Base-by-base conservation (phyloP, 2,329 filamentous ascomycete genomes). In the Colletotrichum trifolii region DNA sequence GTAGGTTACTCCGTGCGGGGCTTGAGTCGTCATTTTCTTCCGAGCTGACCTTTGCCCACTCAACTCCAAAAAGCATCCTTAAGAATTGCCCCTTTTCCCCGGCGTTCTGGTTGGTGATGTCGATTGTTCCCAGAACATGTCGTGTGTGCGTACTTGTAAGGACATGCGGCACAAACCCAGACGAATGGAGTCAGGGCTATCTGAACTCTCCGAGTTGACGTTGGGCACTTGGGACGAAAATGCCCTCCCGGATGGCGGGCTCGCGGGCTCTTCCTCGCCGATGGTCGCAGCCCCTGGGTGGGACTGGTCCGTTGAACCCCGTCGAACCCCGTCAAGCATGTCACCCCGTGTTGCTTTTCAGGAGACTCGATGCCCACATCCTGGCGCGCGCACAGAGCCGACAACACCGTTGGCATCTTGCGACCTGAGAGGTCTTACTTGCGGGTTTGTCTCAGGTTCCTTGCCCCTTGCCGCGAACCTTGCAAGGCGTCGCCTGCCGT, bases 401-500 rank as follows among this genome's bases (percentile, higher is more conserved):
- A 54, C 42, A 34, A 33, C 64, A 43, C 59, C 60, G 48, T 64
- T 60, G 48, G 62, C 50, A 52, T 55, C 45, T 65, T 42, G 17
- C 34, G 43, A 53, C 58, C 36, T 36, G 40, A 15, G 47, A 56
- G 36, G 33, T 11, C 33, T 66, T 53, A 48, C 60, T 48, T 46
- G 58, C 59, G 48, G 58, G 42, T 39, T 50, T 63, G 63, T 66
- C 63, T 66, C 63, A 66, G 58, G 42, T 66, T 49, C 58, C 53
- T 53, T 66, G 58, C 58, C 63, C 58, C 63, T 66, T 66, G 63
- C 63, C 38, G 13, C 25, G 15, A 17, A 63, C 63, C 59, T 63
- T 66, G 63, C 52, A 66, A 66, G 63, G 63, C 59, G 63, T 66
- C 40, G 59, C 40, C 48, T 57, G 40, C 62, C 62, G 52, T 62